Evolutionary conservation across 2,329 filamentous ascomycete genomes (phyloP), one percentile per base, ranked within the genome.

Genomic region (Orbilia javanica): DNA sequence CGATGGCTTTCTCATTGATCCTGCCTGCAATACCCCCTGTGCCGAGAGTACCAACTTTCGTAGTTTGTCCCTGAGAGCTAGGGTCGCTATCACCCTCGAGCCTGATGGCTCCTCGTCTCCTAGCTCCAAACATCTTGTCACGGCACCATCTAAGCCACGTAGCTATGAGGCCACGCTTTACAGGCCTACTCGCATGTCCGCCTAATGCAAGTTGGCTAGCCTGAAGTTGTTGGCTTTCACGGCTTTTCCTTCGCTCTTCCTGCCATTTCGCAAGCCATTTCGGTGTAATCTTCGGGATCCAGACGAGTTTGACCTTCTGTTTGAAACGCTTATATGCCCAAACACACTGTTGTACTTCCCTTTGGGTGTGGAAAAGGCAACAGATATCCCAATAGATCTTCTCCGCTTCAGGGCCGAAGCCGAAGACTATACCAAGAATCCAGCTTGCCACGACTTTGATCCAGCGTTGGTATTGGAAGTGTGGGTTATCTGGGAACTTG

Each of bases 391-490:
- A 84, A 81, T 90, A 91, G 83, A 88, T 87, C 25, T 84, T 84
- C 3, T 85, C 84, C 0, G 90, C 90, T 81, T 92, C 90, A 27
- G 84, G 85, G 31, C 90, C 90, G 15, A 89, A 87, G 7, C 90
- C 90, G 80, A 91, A 91, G 81, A 90, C 88, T n/a, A 87, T 65
- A 81, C 92, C 92, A 11, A 89, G 83, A 27, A 89, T 73, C 74
- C 88, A 86, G 0, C 88, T 88, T 2, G 86, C 84, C 0, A 82
- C 85, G 8, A 91, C 84, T 55, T 88, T 86, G 20, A 88, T 85
- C 88, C 89, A 92, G 31, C 87, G 86, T 81, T 90, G 88, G 75
- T 87, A 87, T 50, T 85, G 82, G 44, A 88, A 84, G 1, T 79
- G 8, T 39, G 88, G 86, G 46, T 83, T 42, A 22, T 85, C 84